These are phyloP conservation scores for Borovskyia barvae DNA, from an alignment of 208 protist species.

Conservation along the genomic window DNA sequence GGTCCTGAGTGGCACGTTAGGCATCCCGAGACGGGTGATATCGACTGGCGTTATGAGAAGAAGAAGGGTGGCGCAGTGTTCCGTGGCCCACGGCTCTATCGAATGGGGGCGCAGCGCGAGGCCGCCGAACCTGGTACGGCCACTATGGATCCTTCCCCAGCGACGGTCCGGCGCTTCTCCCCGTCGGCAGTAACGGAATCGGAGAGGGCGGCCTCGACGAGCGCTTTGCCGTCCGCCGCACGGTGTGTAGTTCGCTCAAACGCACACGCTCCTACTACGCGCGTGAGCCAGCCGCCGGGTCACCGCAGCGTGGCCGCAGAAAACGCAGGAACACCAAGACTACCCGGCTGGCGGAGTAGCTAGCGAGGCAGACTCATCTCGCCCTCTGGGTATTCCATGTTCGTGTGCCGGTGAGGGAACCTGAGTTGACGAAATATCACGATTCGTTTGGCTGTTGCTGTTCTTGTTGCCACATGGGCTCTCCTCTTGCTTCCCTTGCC, in stretches of 20 bases:
- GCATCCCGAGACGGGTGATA: slow-evolving; percentile 75
- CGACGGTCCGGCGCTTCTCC: slow-evolving; percentile 20
- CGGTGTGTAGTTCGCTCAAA: neutral
- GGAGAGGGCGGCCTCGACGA: neutral
- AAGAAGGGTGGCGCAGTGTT: slow-evolving; percentile 72
- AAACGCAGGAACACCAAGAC: no score
- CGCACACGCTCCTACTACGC: neutral
- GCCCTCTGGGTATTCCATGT: neutral
- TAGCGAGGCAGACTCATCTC: slow-evolving; percentile 6
- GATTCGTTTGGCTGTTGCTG: slow-evolving; percentile 2
- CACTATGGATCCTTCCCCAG: slow-evolving; percentile 53
- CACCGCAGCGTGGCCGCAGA: no score
- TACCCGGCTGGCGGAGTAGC: slow-evolving; percentile 54
- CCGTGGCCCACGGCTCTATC: slow-evolving; percentile 72
- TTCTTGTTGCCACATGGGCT: neutral
- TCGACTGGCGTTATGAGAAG: slow-evolving; percentile 87
- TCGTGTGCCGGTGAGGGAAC: neutral
- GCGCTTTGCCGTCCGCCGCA: slow-evolving; percentile 2
- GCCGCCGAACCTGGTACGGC: slow-evolving; percentile 39
- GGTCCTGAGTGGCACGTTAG: slow-evolving; percentile 66
- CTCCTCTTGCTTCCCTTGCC: neutral
- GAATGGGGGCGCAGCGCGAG: slow-evolving; percentile 61
- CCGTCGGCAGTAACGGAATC: neutral
- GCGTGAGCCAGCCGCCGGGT: neutral
- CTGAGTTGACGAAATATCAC: no score